Percentiles rank a stretch among this genome's conserved stretches.
Evolutionary conservation across 164 flowering plant species (phyloP).

Genomic region (Cinnamomum micranthum): DNA sequence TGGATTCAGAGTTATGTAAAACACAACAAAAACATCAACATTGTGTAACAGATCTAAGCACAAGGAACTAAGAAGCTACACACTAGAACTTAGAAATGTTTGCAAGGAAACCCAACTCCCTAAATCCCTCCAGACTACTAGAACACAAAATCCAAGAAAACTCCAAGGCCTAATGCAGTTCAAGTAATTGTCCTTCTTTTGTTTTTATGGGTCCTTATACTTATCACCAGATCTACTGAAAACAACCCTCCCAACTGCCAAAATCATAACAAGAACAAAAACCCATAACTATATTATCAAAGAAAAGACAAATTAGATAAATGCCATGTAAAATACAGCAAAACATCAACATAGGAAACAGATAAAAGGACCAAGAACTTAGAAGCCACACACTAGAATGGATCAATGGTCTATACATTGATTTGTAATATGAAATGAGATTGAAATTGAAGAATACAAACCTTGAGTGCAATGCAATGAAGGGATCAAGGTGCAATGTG

Average conservation of each 20-base stretch:
- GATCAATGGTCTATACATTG: background rate
- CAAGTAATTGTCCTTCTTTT: background rate
- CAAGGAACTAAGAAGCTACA: background rate
- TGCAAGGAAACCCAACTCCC: background rate
- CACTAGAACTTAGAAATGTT: background rate
- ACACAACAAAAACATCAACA: background rate
- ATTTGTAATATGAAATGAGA: background rate
- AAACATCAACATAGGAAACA: constrained; percentile 4
- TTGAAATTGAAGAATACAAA: background rate
- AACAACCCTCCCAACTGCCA: background rate
- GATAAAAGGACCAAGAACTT: background rate
- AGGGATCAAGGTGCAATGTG: constrained; percentile 21
- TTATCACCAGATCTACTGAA: background rate
- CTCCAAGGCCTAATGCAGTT: background rate
- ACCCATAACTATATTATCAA: background rate
- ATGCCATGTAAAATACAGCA: constrained; percentile 7
- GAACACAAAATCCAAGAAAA: background rate
- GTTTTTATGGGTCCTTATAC: background rate
- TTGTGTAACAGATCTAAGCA: background rate
- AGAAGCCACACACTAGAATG: background rate
- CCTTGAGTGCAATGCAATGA: background rate
- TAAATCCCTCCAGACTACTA: background rate
- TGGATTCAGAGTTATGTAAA: background rate
- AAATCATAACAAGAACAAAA: constrained; percentile 14
- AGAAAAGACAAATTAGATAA: constrained; percentile 15